These are phyloP conservation scores for Mycena galopus DNA, from an alignment of 768 basidiomycete genomes.

Conservation along the genomic window DNA sequence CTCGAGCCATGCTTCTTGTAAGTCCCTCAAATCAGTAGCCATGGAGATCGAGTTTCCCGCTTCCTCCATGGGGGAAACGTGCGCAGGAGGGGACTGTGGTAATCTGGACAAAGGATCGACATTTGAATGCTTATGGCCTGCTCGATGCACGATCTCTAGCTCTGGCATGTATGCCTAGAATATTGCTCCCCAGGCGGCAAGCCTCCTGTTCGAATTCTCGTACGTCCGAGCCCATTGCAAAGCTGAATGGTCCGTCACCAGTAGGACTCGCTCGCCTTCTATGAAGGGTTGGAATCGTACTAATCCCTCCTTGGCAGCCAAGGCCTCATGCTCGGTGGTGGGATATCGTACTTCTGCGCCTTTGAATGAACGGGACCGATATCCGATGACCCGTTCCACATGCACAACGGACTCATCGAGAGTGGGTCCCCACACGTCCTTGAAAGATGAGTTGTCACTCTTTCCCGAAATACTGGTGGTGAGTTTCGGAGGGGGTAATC, in stretches of 20 bases:
- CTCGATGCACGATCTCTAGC: no score
- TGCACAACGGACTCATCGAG: not conserved
- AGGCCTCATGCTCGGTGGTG: not conserved
- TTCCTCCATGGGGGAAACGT: not conserved
- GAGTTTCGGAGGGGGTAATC: not conserved
- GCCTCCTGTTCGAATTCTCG: no score
- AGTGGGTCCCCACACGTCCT: not conserved
- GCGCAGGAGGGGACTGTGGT: not conserved
- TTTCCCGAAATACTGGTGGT: not conserved
- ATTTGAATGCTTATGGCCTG: not conserved
- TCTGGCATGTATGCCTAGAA: no score
- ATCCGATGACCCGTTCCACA: not conserved
- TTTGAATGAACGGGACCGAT: not conserved
- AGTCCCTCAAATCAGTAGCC: not conserved
- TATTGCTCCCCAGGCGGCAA: no score
- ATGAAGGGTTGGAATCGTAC: not conserved
- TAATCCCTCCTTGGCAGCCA: not conserved
- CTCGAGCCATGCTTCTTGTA: not conserved
- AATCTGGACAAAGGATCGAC: constrained; percentile 6
- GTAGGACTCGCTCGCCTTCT: not conserved
- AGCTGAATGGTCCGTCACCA: not conserved
- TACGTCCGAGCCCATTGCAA: no score
- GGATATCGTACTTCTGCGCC: not conserved
- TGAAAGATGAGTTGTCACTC: not conserved
- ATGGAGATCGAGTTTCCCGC: not conserved